Evolutionary conservation across 1,284 basidiomycete genomes (phyloP).

Genomic region (Heterobasidion annosum): DNA sequence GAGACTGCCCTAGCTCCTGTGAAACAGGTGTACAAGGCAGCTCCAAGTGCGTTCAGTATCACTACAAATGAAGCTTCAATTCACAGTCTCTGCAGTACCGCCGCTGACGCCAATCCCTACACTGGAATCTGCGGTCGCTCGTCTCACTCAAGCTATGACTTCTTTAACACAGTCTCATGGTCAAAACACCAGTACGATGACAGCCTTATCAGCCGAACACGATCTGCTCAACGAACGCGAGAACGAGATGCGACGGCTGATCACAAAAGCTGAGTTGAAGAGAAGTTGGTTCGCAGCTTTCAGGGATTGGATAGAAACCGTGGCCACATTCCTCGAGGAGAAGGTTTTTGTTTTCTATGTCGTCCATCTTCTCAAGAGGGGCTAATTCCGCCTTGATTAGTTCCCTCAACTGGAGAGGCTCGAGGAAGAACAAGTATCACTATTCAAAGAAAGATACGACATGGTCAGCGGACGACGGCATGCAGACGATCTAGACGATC

Average conservation of each 20-base stretch:
- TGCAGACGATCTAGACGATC: slow-evolving; percentile 77
- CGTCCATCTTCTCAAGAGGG: slow-evolving; percentile 3
- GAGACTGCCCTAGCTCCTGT: slow-evolving; percentile 19
- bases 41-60: slow-evolving; percentile 50
- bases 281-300: slow-evolving; percentile 84
- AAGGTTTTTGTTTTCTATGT: slow-evolving; percentile 47
- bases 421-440: slow-evolving; percentile 72
- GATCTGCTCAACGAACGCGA: slow-evolving; percentile 68
- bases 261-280: slow-evolving; percentile 74
- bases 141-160: slow-evolving; percentile 54
- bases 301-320: slow-evolving; percentile 79
- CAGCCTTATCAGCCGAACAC: slow-evolving; percentile 61
- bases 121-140: slow-evolving; percentile 46
- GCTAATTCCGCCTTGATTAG: slow-evolving; percentile 28
- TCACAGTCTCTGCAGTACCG: slow-evolving; percentile 39
- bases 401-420: slow-evolving; percentile 78
- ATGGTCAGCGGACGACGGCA: slow-evolving; percentile 61
- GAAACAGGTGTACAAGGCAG: slow-evolving; percentile 62
- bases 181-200: slow-evolving; percentile 52
- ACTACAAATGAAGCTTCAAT: slow-evolving; percentile 4
- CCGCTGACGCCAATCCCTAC: slow-evolving; percentile 47
- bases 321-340: slow-evolving; percentile 85
- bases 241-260: slow-evolving; percentile 71
- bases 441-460: slow-evolving; percentile 67
- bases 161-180: slow-evolving; percentile 66